Evolutionary conservation across 768 basidiomycete species (phyloP).

Genomic region (Cystobasidium ongulense): DNA sequence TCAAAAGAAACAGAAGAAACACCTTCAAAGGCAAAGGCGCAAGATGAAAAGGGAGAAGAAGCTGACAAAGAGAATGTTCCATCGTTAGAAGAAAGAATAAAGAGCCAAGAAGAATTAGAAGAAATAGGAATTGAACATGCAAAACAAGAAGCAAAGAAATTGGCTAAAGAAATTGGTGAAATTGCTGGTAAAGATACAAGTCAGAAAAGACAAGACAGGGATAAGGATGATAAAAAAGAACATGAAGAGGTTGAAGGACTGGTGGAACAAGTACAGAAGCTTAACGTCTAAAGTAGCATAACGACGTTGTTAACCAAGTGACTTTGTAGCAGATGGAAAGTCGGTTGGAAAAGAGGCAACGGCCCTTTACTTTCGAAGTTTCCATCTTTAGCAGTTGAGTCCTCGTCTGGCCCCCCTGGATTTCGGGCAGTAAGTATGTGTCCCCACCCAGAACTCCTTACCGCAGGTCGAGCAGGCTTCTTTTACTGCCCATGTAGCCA

Average conservation of each 20-base stretch:
- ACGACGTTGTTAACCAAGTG: background rate
- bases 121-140: background rate
- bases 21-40: background rate
- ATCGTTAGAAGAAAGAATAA: background rate
- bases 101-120: background rate
- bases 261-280: conserved; percentile 9
- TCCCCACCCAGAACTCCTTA: too few relatives aligned
- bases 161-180: conserved; percentile 1
- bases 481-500: too few relatives aligned
- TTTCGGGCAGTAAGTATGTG: too few relatives aligned
- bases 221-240: background rate
- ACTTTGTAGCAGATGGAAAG: background rate
- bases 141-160: conserved; percentile 11
- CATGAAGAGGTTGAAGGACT: conserved; percentile 11
- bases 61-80: background rate
- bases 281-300: background rate
- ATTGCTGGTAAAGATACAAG: background rate
- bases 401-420: too few relatives aligned
- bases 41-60: background rate
- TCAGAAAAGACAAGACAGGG: background rate
- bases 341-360: too few relatives aligned
- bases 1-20: background rate
- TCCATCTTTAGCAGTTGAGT: too few relatives aligned
- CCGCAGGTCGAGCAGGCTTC: too few relatives aligned
- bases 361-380: too few relatives aligned